These are phyloP conservation scores for Echinosophora koreensis DNA, from an alignment of 306 rosid species.

Conservation along the genomic window DNA sequence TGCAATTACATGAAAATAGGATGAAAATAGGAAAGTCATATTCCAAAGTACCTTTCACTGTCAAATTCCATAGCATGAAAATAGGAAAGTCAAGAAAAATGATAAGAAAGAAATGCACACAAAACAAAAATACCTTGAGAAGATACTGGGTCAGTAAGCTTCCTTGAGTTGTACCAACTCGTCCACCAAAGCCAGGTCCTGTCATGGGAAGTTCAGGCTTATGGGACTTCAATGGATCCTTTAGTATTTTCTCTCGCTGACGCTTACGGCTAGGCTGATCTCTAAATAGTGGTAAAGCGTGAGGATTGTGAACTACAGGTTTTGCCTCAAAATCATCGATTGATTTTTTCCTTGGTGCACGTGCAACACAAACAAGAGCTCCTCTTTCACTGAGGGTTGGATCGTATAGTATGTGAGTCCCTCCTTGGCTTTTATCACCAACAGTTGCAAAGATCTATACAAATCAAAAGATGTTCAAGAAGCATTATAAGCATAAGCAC, in stretches of 20 bases:
- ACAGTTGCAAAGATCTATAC: slow-evolving; percentile 82
- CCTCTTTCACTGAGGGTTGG: slow-evolving; percentile 91
- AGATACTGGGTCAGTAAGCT: slow-evolving; percentile 97
- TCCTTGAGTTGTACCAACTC: slow-evolving; percentile 91
- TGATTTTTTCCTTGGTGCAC: slow-evolving; percentile 94
- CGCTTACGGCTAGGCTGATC: slow-evolving; percentile 97
- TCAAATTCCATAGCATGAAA: slow-evolving; percentile 30
- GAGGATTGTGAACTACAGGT: slow-evolving; percentile 94
- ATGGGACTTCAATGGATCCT: slow-evolving; percentile 94
- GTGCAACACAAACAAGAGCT: slow-evolving; percentile 97
- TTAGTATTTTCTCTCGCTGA: slow-evolving; percentile 79
- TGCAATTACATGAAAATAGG: slow-evolving; percentile 52
- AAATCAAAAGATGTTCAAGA: slow-evolving; percentile 38
- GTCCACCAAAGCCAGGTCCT: slow-evolving; percentile 98
- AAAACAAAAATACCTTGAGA: slow-evolving; percentile 64
- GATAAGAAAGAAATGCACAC: neutral
- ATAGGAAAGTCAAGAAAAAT: neutral
- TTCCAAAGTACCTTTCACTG: slow-evolving; percentile 38
- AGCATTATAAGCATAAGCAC: slow-evolving; percentile 30
- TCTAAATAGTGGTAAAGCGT: slow-evolving; percentile 89
- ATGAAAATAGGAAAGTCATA: neutral
- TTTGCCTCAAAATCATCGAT: slow-evolving; percentile 88
- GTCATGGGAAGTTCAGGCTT: slow-evolving; percentile 96
- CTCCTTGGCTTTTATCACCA: slow-evolving; percentile 95
- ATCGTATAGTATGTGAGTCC: slow-evolving; percentile 85